phyloP scores from a whole-genome alignment of 306 rosid genomes.

The Begonia masoniana region DNA sequence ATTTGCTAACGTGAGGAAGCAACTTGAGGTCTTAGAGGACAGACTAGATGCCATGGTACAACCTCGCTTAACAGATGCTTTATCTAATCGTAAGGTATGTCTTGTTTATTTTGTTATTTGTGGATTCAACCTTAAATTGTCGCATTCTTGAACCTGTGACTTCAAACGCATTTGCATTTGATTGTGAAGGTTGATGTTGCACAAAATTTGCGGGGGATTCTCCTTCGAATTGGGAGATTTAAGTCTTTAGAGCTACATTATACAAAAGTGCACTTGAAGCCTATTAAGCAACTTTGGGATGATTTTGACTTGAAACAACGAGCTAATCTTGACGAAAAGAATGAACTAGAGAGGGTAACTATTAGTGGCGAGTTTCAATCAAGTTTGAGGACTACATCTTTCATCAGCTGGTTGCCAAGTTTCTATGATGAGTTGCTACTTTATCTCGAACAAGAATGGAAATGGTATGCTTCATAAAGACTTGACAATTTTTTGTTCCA shows the following conservation, averaged over 20 bases:
- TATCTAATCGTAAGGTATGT: slow-evolving; percentile 70
- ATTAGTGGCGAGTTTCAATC: slow-evolving; percentile 37
- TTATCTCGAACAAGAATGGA: slow-evolving; percentile 99
- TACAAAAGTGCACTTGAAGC: slow-evolving; percentile 86
- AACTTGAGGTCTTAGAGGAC: slow-evolving; percentile 96
- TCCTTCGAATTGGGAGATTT: slow-evolving; percentile 93
- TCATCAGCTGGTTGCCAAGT: slow-evolving; percentile 78
- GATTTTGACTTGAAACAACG: slow-evolving; percentile 64
- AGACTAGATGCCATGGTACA: slow-evolving; percentile 93
- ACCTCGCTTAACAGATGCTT: slow-evolving; percentile 89
- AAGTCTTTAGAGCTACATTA: slow-evolving; percentile 86
- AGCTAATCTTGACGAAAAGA: slow-evolving; percentile 43
- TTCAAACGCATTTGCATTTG: too few relatives aligned
- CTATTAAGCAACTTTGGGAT: slow-evolving; percentile 83
- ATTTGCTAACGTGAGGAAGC: slow-evolving; percentile 93
- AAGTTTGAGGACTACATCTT: slow-evolving; percentile 37
- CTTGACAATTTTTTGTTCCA: slow-evolving; percentile 3
- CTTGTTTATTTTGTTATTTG: neutral
- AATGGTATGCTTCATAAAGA: slow-evolving; percentile 45
- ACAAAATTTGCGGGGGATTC: slow-evolving; percentile 85
- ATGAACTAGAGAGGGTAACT: slow-evolving; percentile 41
- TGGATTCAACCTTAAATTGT: neutral
- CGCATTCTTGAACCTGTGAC: neutral
- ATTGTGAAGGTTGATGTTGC: slow-evolving; percentile 58
- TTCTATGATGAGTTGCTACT: slow-evolving; percentile 92